Percentiles rank a stretch among this genome's conserved stretches.
Evolutionary conservation across 2,329 filamentous ascomycete genomes (phyloP).

Genomic region (Orbilia quercus): DNA sequence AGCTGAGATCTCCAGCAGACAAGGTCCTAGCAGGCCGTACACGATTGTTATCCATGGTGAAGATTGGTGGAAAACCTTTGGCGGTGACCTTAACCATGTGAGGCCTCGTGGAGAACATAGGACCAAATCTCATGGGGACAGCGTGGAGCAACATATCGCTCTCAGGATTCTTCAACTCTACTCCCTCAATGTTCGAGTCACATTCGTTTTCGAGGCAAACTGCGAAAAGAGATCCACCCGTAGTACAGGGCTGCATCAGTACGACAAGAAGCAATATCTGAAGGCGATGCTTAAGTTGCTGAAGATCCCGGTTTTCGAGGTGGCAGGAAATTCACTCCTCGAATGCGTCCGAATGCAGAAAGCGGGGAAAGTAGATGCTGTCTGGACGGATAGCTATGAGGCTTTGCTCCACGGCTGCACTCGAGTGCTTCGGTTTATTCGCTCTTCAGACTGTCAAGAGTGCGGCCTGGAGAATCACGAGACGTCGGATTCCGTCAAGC

Average conservation of each 20-base stretch:
- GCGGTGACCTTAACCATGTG: neutral
- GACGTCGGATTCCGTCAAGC: neutral
- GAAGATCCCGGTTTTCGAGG: neutral
- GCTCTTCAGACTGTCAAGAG: neutral
- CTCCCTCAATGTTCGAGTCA: neutral
- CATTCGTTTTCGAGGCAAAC: neutral
- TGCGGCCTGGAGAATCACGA: neutral
- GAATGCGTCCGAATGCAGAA: slow-evolving; percentile 20
- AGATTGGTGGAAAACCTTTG: neutral
- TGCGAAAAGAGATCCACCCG: neutral
- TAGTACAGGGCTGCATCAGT: neutral
- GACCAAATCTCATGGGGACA: neutral
- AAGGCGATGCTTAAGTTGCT: neutral
- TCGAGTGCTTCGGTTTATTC: neutral
- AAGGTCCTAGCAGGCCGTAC: neutral
- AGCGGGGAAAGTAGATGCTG: slow-evolving; percentile 19
- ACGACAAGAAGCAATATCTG: neutral
- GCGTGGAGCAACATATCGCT: neutral
- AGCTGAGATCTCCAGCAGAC: neutral
- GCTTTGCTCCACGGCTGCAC: neutral
- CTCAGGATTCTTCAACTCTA: neutral
- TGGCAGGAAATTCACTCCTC: neutral
- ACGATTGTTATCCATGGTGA: neutral
- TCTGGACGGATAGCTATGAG: slow-evolving; percentile 20
- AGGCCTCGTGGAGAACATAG: neutral